Evolutionary conservation across 2,329 filamentous ascomycete species (phyloP).

Genomic region (Laburnicola sp.): DNA sequence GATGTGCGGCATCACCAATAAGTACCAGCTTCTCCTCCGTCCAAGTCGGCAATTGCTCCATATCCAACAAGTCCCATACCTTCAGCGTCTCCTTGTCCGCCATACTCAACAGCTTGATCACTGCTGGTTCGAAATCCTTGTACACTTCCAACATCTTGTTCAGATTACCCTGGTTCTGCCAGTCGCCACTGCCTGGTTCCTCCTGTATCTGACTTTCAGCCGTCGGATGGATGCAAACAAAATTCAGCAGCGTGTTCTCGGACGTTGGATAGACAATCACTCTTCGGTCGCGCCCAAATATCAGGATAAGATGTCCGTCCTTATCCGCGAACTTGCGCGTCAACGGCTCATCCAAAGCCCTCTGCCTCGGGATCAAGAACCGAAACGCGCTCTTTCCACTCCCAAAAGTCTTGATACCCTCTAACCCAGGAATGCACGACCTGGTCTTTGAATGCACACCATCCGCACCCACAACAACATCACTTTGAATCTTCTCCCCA

Average conservation of each 20-base stretch:
- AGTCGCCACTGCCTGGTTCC: conserved; percentile 27
- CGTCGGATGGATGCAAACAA: conserved; percentile 48
- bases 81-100: conserved; percentile 44
- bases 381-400: conserved; percentile 62
- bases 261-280: conserved; percentile 54
- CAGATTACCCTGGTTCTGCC: conserved; percentile 45
- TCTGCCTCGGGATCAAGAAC: conserved; percentile 57
- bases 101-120: conserved; percentile 45
- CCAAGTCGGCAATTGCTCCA: conserved; percentile 62
- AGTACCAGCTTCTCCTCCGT: conserved; percentile 58
- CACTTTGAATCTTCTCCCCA: conserved; percentile 7
- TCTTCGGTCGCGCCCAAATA: conserved; percentile 48
- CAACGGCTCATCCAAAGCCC: conserved; percentile 45
- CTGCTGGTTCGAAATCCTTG: conserved; percentile 41
- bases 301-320: conserved; percentile 50
- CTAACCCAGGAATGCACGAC: conserved; percentile 29
- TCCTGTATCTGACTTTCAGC: conserved; percentile 29
- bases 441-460: conserved; percentile 53
- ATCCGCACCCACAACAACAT: conserved; percentile 51
- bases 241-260: conserved; percentile 54
- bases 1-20: conserved; percentile 63
- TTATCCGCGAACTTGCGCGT: conserved; percentile 44
- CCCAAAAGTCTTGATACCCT: conserved; percentile 45
- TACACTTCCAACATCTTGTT: conserved; percentile 48
- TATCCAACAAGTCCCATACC: conserved; percentile 54